A percentile compares a stretch with the other conserved stretches of the same genome.
These are phyloP conservation scores for Stenocarpella maydis DNA, from an alignment of 2,329 filamentous ascomycete genomes.

Conservation along the genomic window DNA sequence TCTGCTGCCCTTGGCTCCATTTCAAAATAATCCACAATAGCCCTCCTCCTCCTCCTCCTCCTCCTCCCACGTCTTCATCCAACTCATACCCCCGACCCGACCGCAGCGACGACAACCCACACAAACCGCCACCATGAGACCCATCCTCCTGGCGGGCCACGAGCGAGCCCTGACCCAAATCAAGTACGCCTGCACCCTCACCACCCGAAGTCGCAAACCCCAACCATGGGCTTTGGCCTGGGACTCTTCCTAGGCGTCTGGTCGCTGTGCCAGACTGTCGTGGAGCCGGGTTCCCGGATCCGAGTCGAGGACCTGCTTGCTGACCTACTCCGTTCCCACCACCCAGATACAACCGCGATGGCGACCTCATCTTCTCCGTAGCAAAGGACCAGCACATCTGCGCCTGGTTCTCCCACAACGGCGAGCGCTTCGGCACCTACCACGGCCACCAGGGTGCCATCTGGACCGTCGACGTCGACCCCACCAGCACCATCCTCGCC, in stretches of 20 bases:
- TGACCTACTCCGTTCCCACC: constrained; percentile 7
- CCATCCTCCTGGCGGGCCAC: constrained; percentile 95
- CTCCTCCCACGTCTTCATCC: background rate
- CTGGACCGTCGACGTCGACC: constrained; percentile 98
- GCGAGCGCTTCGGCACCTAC: constrained; percentile 96
- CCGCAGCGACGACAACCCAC: constrained; percentile 31
- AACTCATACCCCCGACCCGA: background rate
- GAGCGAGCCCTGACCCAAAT: constrained; percentile 96
- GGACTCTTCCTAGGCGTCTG: too few relatives aligned
- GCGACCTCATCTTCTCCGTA: constrained; percentile 95
- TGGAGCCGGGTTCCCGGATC: background rate
- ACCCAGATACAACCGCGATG: constrained; percentile 85
- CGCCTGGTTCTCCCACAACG: constrained; percentile 97
- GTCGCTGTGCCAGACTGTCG: background rate
- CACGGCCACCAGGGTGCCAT: constrained; percentile 96
- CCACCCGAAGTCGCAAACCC: constrained; percentile 12
- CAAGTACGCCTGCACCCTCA: constrained; percentile 62
- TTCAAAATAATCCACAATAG: constrained; percentile 25
- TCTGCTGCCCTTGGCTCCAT: background rate
- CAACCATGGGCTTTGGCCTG: background rate
- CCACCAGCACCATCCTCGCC: constrained; percentile 88
- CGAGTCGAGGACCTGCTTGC: background rate
- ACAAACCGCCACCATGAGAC: constrained; percentile 78
- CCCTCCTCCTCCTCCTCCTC: background rate
- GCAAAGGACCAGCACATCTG: constrained; percentile 97